Evolutionary conservation across 768 basidiomycete species (phyloP).

Genomic region (Kwoniella shandongensis): DNA sequence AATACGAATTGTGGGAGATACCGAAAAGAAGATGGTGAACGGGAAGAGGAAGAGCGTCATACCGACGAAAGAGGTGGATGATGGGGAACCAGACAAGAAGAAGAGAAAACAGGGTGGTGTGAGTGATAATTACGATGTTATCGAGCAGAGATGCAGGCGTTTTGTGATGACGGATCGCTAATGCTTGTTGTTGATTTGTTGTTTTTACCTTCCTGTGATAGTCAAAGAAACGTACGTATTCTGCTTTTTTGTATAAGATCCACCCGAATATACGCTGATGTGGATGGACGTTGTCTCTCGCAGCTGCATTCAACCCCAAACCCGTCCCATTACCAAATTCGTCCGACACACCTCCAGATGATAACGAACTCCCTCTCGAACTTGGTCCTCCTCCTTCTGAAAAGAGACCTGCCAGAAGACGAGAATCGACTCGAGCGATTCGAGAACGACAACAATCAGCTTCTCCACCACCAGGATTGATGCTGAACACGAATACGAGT

Average conservation of each 20-base stretch:
- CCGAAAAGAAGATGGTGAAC: slow-evolving; percentile 11
- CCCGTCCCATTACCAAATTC: slow-evolving; percentile 30
- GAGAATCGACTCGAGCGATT: slow-evolving; percentile 40
- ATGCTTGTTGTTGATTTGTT: slow-evolving; percentile 2
- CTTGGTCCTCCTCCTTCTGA: slow-evolving; percentile 49
- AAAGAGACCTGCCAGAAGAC: slow-evolving; percentile 41
- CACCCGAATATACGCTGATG: not conserved
- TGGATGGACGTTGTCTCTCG: not conserved
- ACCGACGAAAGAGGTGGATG: slow-evolving; percentile 1
- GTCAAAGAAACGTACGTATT: slow-evolving; percentile 30
- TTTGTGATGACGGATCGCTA: not conserved
- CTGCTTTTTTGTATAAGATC: not conserved
- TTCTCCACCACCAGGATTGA: slow-evolving; percentile 13
- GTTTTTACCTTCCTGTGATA: not conserved
- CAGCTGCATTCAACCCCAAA: slow-evolving; percentile 36
- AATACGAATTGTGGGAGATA: not conserved
- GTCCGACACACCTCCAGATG: slow-evolving; percentile 36
- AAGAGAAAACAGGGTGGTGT: slow-evolving; percentile 20
- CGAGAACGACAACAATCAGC: slow-evolving; percentile 27
- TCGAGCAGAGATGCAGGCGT: not conserved
- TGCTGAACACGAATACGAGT: not conserved
- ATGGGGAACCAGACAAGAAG: slow-evolving; percentile 22
- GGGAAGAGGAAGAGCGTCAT: slow-evolving; percentile 19
- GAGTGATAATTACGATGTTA: slow-evolving; percentile 4
- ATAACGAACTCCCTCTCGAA: slow-evolving; percentile 16